phyloP scores from a whole-genome alignment of 2,329 filamentous ascomycete species.

The Colletotrichum aenigma region DNA sequence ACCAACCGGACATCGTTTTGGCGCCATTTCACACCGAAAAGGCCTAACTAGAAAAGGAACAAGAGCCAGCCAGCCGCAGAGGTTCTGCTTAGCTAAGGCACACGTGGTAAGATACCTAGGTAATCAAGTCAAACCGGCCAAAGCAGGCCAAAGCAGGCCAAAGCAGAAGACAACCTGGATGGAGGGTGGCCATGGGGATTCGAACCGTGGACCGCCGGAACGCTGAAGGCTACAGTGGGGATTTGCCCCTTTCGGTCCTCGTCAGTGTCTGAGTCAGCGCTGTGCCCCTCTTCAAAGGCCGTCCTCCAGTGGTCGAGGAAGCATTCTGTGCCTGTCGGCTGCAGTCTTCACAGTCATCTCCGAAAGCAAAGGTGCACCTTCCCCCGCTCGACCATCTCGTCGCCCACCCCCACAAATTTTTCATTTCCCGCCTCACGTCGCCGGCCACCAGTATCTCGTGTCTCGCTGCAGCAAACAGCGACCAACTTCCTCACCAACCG shows the following conservation, averaged over 20 bases:
- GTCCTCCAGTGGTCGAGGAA: background rate
- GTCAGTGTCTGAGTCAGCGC: background rate
- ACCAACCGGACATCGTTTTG: background rate
- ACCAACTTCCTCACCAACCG: background rate
- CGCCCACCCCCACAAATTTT: conserved; percentile 25
- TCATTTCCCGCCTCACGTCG: conserved; percentile 23
- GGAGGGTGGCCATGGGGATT: background rate
- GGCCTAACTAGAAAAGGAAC: background rate
- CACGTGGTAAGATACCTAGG: background rate
- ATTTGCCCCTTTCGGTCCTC: background rate
- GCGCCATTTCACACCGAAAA: background rate
- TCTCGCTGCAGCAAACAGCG: conserved; percentile 1
- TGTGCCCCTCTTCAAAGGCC: background rate
- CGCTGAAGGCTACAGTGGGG: background rate
- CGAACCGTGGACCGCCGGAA: background rate
- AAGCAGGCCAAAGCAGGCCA: background rate
- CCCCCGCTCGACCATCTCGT: conserved; percentile 36
- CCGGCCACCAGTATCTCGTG: conserved; percentile 18
- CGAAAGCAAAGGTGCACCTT: conserved; percentile 9
- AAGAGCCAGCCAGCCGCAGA: background rate
- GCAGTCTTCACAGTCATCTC: background rate
- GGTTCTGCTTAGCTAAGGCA: background rate
- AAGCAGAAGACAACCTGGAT: background rate
- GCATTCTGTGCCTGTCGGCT: background rate
- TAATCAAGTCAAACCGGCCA: background rate